Percentiles rank a stretch among this genome's conserved stretches.
These are phyloP conservation scores for Malassezia sp. DNA, from an alignment of 1,284 basidiomycete genomes.

Conservation along the genomic window DNA sequence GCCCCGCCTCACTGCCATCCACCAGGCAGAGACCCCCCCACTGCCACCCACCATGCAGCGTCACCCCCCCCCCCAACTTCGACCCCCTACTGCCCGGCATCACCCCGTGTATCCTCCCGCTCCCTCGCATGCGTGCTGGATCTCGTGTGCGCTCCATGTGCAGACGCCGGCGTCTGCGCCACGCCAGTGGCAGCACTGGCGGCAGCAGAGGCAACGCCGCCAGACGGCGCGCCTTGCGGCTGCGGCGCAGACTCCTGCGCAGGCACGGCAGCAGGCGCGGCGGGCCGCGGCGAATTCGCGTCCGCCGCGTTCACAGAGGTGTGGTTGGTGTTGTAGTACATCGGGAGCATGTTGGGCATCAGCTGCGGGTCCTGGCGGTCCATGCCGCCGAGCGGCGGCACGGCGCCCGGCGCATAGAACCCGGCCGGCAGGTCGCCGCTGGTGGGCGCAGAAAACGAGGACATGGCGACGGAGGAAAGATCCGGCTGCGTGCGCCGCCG, in stretches of 20 bases:
- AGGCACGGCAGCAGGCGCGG: background rate
- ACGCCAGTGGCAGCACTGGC: too few relatives aligned
- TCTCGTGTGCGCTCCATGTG: too few relatives aligned
- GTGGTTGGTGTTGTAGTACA: conserved; percentile 1
- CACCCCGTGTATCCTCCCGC: too few relatives aligned
- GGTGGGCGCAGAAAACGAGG: background rate
- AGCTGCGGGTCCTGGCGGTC: background rate
- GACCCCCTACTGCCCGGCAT: too few relatives aligned
- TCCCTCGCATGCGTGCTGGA: background rate
- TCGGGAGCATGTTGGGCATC: background rate
- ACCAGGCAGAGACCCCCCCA: too few relatives aligned
- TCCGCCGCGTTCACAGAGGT: background rate
- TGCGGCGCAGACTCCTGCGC: background rate
- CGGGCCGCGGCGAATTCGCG: background rate
- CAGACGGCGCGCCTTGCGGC: background rate
- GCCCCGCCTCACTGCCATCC: too few relatives aligned
- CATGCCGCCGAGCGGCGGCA: background rate
- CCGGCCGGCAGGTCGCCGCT: background rate
- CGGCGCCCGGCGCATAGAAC: background rate
- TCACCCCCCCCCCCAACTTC: too few relatives aligned
- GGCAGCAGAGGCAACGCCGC: background rate
- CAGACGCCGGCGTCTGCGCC: too few relatives aligned
- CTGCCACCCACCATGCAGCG: too few relatives aligned
- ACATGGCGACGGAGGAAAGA: conserved; percentile 1
- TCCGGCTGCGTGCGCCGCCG: conserved; percentile 15